These are phyloP conservation scores for Xylariaceae sp. DNA, from an alignment of 2,329 filamentous ascomycete genomes.

Conservation along the genomic window DNA sequence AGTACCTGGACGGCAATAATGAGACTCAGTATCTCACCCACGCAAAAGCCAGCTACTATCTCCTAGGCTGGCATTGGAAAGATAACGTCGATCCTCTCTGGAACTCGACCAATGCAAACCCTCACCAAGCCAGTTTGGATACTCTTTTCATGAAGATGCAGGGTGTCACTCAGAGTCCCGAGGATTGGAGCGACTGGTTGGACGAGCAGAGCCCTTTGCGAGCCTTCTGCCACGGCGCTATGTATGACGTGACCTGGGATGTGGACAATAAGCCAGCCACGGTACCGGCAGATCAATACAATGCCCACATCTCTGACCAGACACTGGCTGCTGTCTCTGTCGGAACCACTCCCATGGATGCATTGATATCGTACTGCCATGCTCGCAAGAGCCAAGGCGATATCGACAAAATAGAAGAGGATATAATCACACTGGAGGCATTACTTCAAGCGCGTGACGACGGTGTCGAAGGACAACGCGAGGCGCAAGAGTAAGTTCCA, in stretches of 20 bases:
- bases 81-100: conserved; percentile 1
- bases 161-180: background rate
- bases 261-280: conserved; percentile 25
- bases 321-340: conserved; percentile 29
- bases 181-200: conserved; percentile 17
- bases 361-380: conserved; percentile 35
- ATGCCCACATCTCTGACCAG: conserved; percentile 19
- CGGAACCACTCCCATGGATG: conserved; percentile 39
- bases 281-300: conserved; percentile 33
- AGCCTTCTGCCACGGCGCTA: conserved; percentile 35
- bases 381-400: conserved; percentile 22
- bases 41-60: conserved; percentile 37
- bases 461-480: conserved; percentile 31
- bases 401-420: conserved; percentile 27
- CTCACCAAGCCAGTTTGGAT: conserved; percentile 10
- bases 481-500: conserved; percentile 19
- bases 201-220: conserved; percentile 16
- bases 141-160: conserved; percentile 22
- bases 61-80: conserved; percentile 39
- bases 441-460: conserved; percentile 33
- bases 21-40: conserved; percentile 23
- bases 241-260: conserved; percentile 39
- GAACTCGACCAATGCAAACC: background rate
- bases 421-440: conserved; percentile 29
- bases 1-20: conserved; percentile 22